phyloP scores from a whole-genome alignment of 176 grass and related monocot genomes.

The Otatea glauca region DNA sequence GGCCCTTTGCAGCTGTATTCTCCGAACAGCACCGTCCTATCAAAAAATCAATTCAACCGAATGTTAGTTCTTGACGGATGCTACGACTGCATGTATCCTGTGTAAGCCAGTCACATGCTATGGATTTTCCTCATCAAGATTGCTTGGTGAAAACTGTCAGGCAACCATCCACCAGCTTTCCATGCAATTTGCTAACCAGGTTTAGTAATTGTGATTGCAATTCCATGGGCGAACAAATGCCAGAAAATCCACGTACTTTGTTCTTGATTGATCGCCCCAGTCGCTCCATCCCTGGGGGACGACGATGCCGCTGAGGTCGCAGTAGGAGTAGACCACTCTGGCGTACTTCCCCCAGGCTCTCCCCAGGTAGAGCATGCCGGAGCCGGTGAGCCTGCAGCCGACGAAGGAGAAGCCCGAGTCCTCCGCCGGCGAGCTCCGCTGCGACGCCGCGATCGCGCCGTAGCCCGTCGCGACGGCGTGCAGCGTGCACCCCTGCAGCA shows the following conservation, averaged over 20 bases:
- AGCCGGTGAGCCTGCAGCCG: conserved; percentile 72
- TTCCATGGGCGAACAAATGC: background rate
- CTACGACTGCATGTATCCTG: conserved; percentile 3
- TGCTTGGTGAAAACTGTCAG: conserved; percentile 43
- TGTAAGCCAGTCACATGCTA: conserved; percentile 6
- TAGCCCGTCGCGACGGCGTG: conserved; percentile 75
- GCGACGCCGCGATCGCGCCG: conserved; percentile 92
- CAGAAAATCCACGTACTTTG: conserved; percentile 42
- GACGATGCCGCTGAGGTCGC: conserved; percentile 76
- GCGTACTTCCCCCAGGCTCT: conserved; percentile 86
- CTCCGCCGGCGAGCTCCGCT: conserved; percentile 77
- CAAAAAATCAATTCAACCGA: background rate
- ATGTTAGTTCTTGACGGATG: conserved; percentile 1
- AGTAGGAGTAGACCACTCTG: conserved; percentile 78
- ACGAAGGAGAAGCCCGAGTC: conserved; percentile 89
- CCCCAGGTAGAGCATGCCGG: conserved; percentile 82
- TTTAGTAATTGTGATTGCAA: background rate
- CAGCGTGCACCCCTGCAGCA: conserved; percentile 70
- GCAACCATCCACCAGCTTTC: background rate
- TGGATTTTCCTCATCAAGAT: conserved; percentile 25
- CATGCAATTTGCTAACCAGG: background rate
- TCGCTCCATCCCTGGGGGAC: conserved; percentile 88
- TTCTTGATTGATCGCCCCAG: conserved; percentile 80
- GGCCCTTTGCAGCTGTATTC: conserved; percentile 77
- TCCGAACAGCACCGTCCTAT: conserved; percentile 79